Evolutionary conservation across 257 asterid genomes (phyloP).

Genomic region (Solanum raphanifolium): DNA sequence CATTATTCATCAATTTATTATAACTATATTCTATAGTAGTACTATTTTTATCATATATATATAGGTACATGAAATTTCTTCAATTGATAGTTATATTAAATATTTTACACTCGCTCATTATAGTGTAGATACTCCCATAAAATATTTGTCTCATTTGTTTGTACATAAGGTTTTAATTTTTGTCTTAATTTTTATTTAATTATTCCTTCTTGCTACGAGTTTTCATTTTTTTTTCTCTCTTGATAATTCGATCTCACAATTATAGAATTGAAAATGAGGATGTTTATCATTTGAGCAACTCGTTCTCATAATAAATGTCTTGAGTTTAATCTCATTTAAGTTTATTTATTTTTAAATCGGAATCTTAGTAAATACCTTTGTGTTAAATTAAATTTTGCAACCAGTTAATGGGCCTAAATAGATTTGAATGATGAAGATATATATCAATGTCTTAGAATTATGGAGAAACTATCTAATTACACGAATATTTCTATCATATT

Average conservation of each 20-base stretch:
- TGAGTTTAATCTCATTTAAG: neutral
- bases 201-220: neutral
- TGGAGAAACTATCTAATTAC: no score
- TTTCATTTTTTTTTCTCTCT: no score
- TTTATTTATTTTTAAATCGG: neutral
- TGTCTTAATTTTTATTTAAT: neutral
- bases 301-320: neutral
- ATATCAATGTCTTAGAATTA: neutral
- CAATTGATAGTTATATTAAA: no score
- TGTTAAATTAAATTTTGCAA: neutral
- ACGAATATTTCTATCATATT: neutral
- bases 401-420: neutral
- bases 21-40: neutral
- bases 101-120: neutral
- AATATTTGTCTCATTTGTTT: no score
- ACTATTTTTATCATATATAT: neutral
- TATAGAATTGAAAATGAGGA: no score
- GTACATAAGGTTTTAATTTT: neutral
- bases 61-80: neutral
- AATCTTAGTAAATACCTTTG: neutral
- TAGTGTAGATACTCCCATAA: neutral
- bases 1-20: neutral
- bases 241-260: no score
- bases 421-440: neutral
- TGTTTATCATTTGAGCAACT: no score